Evolutionary conservation across 345 rosid genomes (phyloP).

Genomic region (Mallotus nudiflorus): DNA sequence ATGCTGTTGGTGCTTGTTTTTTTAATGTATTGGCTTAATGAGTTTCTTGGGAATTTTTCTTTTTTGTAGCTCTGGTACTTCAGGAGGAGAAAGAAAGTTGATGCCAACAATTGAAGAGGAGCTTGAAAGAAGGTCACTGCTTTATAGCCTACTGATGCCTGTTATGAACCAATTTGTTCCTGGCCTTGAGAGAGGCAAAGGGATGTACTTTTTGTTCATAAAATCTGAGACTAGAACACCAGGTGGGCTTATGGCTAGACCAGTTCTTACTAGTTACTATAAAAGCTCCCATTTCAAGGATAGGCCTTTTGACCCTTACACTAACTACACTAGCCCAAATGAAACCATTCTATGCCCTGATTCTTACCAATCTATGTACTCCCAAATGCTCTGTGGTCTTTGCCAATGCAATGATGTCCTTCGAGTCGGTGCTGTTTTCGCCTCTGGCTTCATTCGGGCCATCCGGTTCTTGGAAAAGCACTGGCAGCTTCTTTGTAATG

Average conservation of each 20-base stretch:
- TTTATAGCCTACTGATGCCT: slow-evolving; percentile 57
- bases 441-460: slow-evolving; percentile 62
- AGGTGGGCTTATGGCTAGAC: slow-evolving; percentile 57
- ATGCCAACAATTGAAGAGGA: slow-evolving; percentile 62
- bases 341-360: slow-evolving; percentile 57
- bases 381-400: slow-evolving; percentile 62
- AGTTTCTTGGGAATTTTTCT: too few relatives aligned
- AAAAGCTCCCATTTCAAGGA: slow-evolving; percentile 53
- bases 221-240: slow-evolving; percentile 62
- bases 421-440: slow-evolving; percentile 60
- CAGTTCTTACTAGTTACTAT: slow-evolving; percentile 60
- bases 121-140: slow-evolving; percentile 48
- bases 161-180: slow-evolving; percentile 51
- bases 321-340: slow-evolving; percentile 57
- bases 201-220: slow-evolving; percentile 61
- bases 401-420: slow-evolving; percentile 46
- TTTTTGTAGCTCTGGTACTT: slow-evolving; percentile 84
- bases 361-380: slow-evolving; percentile 59
- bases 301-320: slow-evolving; percentile 50
- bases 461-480: slow-evolving; percentile 52
- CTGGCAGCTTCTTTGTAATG: slow-evolving; percentile 42
- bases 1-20: background rate
- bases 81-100: slow-evolving; percentile 73
- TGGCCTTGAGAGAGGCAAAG: slow-evolving; percentile 52
- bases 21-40: too few relatives aligned